Conservation (phyloP, 306 rosid genomes). For the Hippophae gyantsensis region DNA sequence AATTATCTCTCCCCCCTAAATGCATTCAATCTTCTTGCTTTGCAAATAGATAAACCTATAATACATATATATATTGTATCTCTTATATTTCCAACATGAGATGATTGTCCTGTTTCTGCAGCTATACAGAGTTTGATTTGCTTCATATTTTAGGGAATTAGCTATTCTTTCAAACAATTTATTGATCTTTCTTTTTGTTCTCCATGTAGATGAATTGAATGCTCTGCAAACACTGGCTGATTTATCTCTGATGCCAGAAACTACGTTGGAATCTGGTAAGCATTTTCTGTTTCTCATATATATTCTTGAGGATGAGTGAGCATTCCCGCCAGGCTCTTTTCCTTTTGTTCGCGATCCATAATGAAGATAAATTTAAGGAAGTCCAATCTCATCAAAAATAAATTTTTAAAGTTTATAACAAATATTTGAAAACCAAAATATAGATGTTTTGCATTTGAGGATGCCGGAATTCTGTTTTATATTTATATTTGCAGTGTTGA, state of each 20-base stretch:
- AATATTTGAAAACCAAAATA: too few species aligned
- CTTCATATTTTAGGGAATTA: neutral
- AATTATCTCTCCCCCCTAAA: neutral
- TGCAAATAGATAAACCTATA: too few species aligned
- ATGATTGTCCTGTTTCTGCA: neutral
- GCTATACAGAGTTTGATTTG: neutral
- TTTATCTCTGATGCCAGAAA: conserved; percentile 65
- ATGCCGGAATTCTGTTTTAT: neutral
- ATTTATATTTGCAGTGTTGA: too few species aligned
- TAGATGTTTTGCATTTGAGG: neutral
- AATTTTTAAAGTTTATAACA: too few species aligned
- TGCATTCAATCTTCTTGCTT: neutral
- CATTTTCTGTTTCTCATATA: conserved; percentile 5
- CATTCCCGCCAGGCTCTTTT: too few species aligned
- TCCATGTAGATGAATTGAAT: conserved; percentile 56
- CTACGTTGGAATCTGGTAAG: conserved; percentile 65
- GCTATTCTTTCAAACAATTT: neutral
- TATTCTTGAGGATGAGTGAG: neutral
- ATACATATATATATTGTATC: neutral
- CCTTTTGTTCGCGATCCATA: too few species aligned
- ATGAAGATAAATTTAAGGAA: too few species aligned
- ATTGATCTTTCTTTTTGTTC: conserved; percentile 8
- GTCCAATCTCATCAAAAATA: too few species aligned
- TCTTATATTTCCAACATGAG: conserved; percentile 1
- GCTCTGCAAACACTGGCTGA: conserved; percentile 84